Conservation (phyloP, 345 rosid species). For the Abelmoschus esculentus region DNA sequence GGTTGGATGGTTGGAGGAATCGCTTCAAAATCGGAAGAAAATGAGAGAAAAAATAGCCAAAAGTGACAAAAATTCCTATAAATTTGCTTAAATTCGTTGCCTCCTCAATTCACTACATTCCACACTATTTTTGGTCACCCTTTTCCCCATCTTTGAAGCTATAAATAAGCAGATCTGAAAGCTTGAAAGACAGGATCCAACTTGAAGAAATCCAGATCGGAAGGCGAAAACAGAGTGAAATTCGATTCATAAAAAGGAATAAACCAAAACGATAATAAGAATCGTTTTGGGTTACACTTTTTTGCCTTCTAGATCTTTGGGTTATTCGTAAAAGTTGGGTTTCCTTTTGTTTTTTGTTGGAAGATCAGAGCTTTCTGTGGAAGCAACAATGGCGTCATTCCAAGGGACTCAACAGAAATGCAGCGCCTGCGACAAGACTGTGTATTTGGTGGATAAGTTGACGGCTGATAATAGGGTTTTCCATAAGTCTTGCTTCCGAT, state of each 20-base stretch:
- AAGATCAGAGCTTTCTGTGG: background rate
- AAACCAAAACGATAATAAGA: background rate
- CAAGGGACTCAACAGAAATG: constrained; percentile 52
- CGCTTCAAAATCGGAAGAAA: no score
- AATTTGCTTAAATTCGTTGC: constrained; percentile 15
- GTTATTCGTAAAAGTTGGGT: background rate
- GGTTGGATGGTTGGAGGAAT: background rate
- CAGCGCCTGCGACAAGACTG: constrained; percentile 48
- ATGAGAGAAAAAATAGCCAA: constrained; percentile 12
- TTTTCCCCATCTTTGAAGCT: background rate
- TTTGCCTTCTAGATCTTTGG: background rate
- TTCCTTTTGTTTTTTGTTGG: no score
- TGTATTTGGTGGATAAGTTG: constrained; percentile 55
- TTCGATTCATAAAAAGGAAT: background rate
- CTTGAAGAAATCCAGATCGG: background rate
- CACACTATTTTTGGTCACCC: background rate
- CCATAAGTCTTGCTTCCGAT: constrained; percentile 57
- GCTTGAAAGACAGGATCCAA: background rate
- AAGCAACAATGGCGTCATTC: constrained; percentile 28
- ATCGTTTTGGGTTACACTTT: background rate
- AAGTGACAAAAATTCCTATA: constrained; percentile 7
- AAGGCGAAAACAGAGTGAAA: background rate
- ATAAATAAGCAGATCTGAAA: background rate
- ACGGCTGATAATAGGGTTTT: constrained; percentile 40
- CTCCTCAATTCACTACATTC: constrained; percentile 23